Evolutionary conservation across 148 eudicot genomes (phyloP).

Genomic region (Bassia scoparia): DNA sequence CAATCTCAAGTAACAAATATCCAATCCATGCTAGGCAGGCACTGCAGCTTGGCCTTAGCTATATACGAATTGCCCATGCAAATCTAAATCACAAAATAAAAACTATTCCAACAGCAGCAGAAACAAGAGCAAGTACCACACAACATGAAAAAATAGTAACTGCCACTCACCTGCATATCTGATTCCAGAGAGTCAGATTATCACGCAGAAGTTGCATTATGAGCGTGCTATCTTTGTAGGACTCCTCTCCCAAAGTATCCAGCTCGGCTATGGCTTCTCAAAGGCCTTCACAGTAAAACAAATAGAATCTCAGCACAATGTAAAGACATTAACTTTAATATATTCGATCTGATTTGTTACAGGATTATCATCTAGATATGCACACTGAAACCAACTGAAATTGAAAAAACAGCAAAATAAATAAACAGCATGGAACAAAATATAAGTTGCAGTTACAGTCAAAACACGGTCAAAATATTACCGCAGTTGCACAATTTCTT

Average conservation of each 20-base stretch:
- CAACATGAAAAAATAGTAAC: not conserved
- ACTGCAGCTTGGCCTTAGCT: too few relatives aligned
- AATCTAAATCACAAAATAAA: too few relatives aligned
- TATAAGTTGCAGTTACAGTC: too few relatives aligned
- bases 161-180: slow-evolving; percentile 41
- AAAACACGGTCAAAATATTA: too few relatives aligned
- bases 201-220: slow-evolving; percentile 69
- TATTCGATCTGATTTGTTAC: not conserved
- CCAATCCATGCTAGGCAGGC: too few relatives aligned
- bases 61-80: too few relatives aligned
- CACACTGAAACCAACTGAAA: not conserved
- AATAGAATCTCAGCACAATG: not conserved
- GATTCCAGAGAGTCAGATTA: slow-evolving; percentile 62
- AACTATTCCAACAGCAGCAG: not conserved
- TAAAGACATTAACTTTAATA: not conserved
- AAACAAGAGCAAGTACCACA: not conserved
- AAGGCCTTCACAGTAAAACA: slow-evolving; percentile 39
- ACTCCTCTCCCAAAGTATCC: slow-evolving; percentile 57
- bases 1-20: too few relatives aligned
- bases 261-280: slow-evolving; percentile 65
- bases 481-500: too few relatives aligned
- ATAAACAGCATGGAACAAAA: too few relatives aligned
- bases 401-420: not conserved
- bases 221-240: slow-evolving; percentile 62
- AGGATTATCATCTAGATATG: not conserved